Evolutionary conservation across 768 basidiomycete genomes (phyloP), one percentile per base, ranked within the genome.

Genomic region (Harrya chromipes): DNA sequence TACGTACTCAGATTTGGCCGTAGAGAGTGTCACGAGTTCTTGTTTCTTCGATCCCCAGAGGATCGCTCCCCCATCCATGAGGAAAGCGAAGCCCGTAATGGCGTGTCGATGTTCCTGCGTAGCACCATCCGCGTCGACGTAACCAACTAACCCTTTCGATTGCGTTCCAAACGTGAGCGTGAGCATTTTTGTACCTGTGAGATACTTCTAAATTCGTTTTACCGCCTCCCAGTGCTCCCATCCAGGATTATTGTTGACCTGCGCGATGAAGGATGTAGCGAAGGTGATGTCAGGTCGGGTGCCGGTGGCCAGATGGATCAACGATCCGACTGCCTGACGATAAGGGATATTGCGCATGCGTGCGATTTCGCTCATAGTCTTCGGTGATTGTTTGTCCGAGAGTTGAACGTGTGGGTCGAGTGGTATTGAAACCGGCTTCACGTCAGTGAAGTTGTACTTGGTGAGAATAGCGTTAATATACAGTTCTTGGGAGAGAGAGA

Each of bases 131-230:
- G n/a, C n/a, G n/a, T n/a, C n/a, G n/a, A n/a, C n/a, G n/a, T n/a
- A n/a, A n/a, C n/a, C n/a, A n/a, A n/a, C n/a, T n/a, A n/a, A n/a
- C n/a, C n/a, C n/a, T n/a, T n/a, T n/a, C n/a, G n/a, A n/a, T n/a
- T n/a, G n/a, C n/a, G n/a, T n/a, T n/a, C n/a, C n/a, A n/a, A n/a
- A n/a, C n/a, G n/a, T n/a, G n/a, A n/a, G n/a, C n/a, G n/a, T n/a
- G n/a, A n/a, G n/a, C n/a, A n/a, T n/a, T n/a, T n/a, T n/a, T n/a
- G n/a, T n/a, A n/a, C n/a, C n/a, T n/a, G 42, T 4, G 0, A 65
- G 56, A 13, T 65, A 65, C 0, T 16, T 0, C 4, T 60, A 49
- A 2, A 65, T 51, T 6, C n/a, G 6, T 16, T 50, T 43, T 6
- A 50, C 21, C 10, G 49, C 36, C 3, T 43, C 43, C 31, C 43